These are phyloP conservation scores for Nitzschia sp. DNA, from an alignment of 108 stramenopile species.

Conservation along the genomic window DNA sequence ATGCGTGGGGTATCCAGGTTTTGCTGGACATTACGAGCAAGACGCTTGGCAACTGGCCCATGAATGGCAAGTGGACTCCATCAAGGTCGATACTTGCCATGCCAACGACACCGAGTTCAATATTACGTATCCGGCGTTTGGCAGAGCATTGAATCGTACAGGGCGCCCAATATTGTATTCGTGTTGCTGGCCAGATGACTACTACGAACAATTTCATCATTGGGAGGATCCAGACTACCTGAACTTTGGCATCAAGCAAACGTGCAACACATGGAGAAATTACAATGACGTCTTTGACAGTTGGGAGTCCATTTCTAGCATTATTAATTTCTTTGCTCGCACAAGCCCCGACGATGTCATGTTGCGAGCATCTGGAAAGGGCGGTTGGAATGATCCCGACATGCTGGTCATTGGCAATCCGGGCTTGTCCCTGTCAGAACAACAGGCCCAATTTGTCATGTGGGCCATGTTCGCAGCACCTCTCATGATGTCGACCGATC, in stretches of 20 bases:
- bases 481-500: conserved; percentile 45
- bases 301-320: conserved; percentile 39
- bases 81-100: conserved; percentile 63
- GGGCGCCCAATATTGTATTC: conserved; percentile 54
- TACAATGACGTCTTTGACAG: conserved; percentile 38
- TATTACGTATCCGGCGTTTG: conserved; percentile 32
- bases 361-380: conserved; percentile 33
- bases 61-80: conserved; percentile 45
- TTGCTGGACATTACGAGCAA: conserved; percentile 34
- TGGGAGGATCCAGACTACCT: conserved; percentile 34
- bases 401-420: conserved; percentile 54
- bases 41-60: conserved; percentile 48
- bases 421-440: conserved; percentile 27
- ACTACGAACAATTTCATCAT: conserved; percentile 26
- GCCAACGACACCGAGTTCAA: conserved; percentile 5
- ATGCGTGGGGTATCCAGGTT: conserved; percentile 51
- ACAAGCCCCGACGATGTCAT: conserved; percentile 6
- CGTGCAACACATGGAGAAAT: conserved; percentile 54
- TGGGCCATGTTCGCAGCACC: conserved; percentile 57
- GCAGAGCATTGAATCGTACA: conserved; percentile 48
- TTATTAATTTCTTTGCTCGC: conserved; percentile 23
- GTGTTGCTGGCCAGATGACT: conserved; percentile 51
- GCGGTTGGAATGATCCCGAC: conserved; percentile 61
- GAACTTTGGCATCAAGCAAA: conserved; percentile 25
- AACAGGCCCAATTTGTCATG: conserved; percentile 43